Evolutionary conservation across 2,329 filamentous ascomycete species (phyloP), one percentile per base, ranked within the genome.

Genomic region (Hypoxylon rubiginosum): DNA sequence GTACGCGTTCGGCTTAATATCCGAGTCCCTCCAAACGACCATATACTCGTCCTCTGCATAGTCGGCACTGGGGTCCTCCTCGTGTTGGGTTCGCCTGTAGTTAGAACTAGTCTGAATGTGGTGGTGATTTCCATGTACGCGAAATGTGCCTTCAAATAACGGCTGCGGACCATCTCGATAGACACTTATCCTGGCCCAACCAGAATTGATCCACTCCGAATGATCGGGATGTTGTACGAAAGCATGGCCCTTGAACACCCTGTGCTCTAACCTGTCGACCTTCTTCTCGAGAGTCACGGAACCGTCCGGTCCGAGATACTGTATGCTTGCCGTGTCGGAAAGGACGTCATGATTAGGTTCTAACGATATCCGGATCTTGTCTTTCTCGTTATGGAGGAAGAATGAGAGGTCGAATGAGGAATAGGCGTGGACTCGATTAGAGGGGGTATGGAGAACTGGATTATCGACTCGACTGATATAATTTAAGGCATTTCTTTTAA

Each of bases 301-400:
- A 56, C 96, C 96, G 77, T 97, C 90, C 10, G 85, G 77, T 58
- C 85, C 89, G 45, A 97, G 79, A 75, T 93, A 91, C 41, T 90
- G 87, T 51, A 99, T 83, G 54, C 86, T 87, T 8, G 94, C 91
- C 72, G 91, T 90, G 15, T 93, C 86, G 58, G 91, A 87, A 49
- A 99, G 84, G 63, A 98, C 90, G 79, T 98, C 93, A 81, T 97
- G 89, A 77, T 98, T 98, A 3, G 96, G 96, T 77, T 96, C 90
- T 52, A 99, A 86, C 59, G 88, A 86, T 56, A 99, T 86, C 70
- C 93, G 92, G 74, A 98, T 84, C 71, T 89, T 87, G 69, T 94
- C 86, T 65, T 86, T 82, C 57, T 86, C 84, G 65, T 87, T 82
- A 74, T 92, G 89, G 36, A 97, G 82, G 62, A 88, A 84, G 78